Percentiles rank a stretch among this genome's conserved stretches.
Evolutionary conservation across 495 filamentous ascomycete genomes (phyloP).

Genomic region (Penicillium nucicola): DNA sequence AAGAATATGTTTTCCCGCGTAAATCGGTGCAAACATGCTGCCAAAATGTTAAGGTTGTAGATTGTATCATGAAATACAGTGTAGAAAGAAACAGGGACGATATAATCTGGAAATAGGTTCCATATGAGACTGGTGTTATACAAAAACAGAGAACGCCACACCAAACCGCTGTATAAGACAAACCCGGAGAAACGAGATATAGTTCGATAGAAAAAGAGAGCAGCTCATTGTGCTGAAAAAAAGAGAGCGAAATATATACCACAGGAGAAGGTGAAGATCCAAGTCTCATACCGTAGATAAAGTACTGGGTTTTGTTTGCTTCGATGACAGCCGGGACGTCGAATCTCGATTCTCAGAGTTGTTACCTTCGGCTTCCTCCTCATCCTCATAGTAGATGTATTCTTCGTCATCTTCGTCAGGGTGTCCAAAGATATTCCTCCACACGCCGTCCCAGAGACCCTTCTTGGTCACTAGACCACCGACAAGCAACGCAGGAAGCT

Average conservation of each 20-base stretch:
- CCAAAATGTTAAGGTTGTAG: background rate
- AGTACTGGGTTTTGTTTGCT: constrained; percentile 7
- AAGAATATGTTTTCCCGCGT: background rate
- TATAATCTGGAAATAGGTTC: constrained; percentile 5
- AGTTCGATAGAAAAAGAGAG: background rate
- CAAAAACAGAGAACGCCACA: constrained; percentile 22
- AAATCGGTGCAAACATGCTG: too few relatives aligned
- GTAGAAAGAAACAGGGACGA: background rate
- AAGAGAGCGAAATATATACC: background rate
- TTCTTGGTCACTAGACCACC: constrained; percentile 92
- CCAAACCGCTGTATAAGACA: constrained; percentile 25
- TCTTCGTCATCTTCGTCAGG: constrained; percentile 44
- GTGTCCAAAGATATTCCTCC: constrained; percentile 60
- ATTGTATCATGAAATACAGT: background rate
- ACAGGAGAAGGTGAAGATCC: background rate
- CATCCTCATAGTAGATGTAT: constrained; percentile 38
- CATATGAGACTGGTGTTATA: constrained; percentile 24
- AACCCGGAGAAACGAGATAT: constrained; percentile 5
- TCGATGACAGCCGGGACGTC: constrained; percentile 1
- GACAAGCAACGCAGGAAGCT: constrained; percentile 86
- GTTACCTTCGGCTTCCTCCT: constrained; percentile 20
- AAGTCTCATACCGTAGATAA: constrained; percentile 12
- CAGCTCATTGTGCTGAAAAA: background rate
- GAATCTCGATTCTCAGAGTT: background rate
- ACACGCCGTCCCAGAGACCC: constrained; percentile 85